Evolutionary conservation across 192 early-diverging fungal species (phyloP).

Genomic region (Backusella morwellensis): DNA sequence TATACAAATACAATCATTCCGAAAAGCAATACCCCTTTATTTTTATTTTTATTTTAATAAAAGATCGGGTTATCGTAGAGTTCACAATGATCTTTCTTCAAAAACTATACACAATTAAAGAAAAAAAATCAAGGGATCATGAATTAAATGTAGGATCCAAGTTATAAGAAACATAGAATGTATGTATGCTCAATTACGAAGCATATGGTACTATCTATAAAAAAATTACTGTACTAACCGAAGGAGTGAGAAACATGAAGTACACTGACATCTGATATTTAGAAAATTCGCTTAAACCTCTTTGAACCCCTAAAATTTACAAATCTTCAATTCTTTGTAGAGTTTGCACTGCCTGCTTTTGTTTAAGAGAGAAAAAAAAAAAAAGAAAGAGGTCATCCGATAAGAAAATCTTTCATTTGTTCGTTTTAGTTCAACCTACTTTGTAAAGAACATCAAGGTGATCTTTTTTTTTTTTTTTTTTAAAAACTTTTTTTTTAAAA

Average conservation of each 20-base stretch:
- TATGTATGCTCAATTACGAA: neutral
- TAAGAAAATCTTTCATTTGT: too few species aligned
- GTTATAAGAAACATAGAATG: neutral
- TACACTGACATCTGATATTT: neutral
- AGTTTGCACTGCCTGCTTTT: too few species aligned
- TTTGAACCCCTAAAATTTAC: neutral
- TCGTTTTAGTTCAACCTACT: too few species aligned
- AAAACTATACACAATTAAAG: neutral
- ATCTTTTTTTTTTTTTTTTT: neutral
- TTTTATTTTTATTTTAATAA: neutral
- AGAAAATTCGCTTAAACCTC: neutral
- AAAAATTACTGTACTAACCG: neutral
- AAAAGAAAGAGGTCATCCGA: too few species aligned
- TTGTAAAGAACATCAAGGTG: neutral
- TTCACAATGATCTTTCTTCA: neutral
- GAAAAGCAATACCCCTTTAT: neutral
- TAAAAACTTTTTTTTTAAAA: too few species aligned
- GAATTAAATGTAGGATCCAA: neutral
- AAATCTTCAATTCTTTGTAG: neutral
- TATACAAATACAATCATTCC: constrained; percentile 2
- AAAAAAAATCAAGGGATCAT: neutral
- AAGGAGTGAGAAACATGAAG: neutral
- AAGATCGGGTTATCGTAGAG: neutral
- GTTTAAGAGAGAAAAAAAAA: too few species aligned
- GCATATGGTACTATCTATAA: neutral